Percentiles rank a stretch among this genome's conserved stretches.
phyloP scores from a whole-genome alignment of 2,329 filamentous ascomycete genomes.

The Byssochlamys sp. region DNA sequence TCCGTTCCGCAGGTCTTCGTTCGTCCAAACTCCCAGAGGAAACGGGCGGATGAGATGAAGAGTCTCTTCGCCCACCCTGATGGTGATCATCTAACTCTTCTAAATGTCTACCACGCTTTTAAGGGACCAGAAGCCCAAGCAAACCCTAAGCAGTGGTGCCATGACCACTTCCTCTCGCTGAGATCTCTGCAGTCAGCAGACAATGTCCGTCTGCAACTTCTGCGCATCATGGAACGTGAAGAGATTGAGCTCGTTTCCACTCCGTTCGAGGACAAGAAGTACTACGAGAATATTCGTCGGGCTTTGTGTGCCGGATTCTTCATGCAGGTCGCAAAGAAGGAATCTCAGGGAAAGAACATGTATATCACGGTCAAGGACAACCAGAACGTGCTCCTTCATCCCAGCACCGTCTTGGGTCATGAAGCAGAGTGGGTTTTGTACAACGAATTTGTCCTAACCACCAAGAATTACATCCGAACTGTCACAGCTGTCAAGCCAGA shows the following conservation, averaged over 20 bases:
- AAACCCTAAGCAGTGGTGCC: constrained; percentile 84
- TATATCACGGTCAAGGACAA: constrained; percentile 96
- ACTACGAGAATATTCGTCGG: constrained; percentile 93
- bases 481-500: constrained; percentile 86
- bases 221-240: constrained; percentile 91
- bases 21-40: constrained; percentile 72
- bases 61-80: constrained; percentile 81
- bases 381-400: constrained; percentile 84
- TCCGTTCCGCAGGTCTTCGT: constrained; percentile 92
- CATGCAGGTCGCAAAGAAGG: constrained; percentile 97
- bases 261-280: constrained; percentile 86
- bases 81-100: constrained; percentile 87
- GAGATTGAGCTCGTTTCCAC: constrained; percentile 80
- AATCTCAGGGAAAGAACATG: constrained; percentile 67
- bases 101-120: constrained; percentile 98
- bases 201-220: constrained; percentile 82
- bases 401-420: constrained; percentile 76
- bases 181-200: constrained; percentile 85
- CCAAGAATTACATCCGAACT: constrained; percentile 94
- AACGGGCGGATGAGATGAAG: constrained; percentile 97
- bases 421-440: constrained; percentile 96
- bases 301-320: constrained; percentile 93
- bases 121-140: constrained; percentile 61
- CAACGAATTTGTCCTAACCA: constrained; percentile 95
- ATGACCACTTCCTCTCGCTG: constrained; percentile 88